phyloP scores from a whole-genome alignment of 78 protist genomes.

The Dictyostelium capitatum region DNA sequence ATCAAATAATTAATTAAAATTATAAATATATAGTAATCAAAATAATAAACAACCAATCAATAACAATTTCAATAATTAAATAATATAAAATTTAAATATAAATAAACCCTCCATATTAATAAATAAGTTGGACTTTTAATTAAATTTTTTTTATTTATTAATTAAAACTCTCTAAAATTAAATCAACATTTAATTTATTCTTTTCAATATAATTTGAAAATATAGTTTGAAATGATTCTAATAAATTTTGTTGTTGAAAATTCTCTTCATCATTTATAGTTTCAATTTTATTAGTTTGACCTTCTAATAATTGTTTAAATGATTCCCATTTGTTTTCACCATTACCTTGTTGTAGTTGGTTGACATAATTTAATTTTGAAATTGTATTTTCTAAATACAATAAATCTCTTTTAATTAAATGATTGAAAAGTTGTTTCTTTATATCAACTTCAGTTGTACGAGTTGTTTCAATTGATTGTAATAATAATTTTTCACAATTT shows the following conservation, averaged over 20 bases:
- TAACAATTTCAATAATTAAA: no score
- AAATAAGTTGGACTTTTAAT: neutral
- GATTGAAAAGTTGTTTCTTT: neutral
- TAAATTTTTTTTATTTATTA: neutral
- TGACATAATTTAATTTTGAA: neutral
- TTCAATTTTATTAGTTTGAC: neutral
- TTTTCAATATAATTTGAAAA: slow-evolving; percentile 2
- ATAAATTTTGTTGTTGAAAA: neutral
- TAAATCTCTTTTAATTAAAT: slow-evolving; percentile 15
- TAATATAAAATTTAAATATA: no score
- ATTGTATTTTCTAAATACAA: neutral
- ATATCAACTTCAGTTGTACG: neutral
- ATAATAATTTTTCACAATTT: neutral
- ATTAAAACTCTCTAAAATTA: slow-evolving; percentile 1
- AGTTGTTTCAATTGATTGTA: neutral
- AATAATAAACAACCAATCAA: no score
- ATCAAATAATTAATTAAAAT: no score
- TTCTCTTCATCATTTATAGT: neutral
- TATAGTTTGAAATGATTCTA: neutral
- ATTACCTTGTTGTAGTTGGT: neutral
- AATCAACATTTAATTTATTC: neutral
- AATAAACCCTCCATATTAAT: no score
- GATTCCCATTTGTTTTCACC: neutral
- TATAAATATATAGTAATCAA: neutral
- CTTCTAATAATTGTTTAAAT: neutral